Conservation (phyloP, 768 basidiomycete genomes). For the Paxillus involutus region DNA sequence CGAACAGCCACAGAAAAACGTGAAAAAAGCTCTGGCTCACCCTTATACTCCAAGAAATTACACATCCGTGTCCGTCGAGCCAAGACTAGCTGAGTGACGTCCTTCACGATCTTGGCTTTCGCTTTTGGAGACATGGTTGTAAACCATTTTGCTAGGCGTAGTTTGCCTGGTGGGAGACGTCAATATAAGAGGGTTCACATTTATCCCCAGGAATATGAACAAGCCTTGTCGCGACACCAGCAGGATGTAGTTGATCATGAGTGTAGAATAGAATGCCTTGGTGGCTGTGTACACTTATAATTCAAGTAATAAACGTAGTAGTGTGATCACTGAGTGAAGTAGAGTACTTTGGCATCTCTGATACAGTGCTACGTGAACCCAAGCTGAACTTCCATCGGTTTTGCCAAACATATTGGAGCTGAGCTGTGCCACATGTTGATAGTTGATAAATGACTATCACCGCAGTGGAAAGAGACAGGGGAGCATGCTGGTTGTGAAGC, state of each 20-base stretch:
- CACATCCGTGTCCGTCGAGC: conserved; percentile 89
- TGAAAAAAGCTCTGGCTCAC: conserved; percentile 38
- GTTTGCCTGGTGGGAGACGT: conserved; percentile 61
- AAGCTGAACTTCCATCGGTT: too few relatives aligned
- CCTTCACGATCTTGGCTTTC: conserved; percentile 91
- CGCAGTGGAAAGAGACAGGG: too few relatives aligned
- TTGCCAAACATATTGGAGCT: not conserved
- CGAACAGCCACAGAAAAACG: not conserved
- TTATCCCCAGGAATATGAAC: conserved; percentile 20
- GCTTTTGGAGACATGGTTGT: conserved; percentile 75
- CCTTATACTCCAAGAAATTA: conserved; percentile 97
- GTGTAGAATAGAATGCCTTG: not conserved
- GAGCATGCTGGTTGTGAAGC: not conserved
- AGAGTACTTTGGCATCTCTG: not conserved
- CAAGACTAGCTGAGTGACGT: conserved; percentile 90
- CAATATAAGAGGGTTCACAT: conserved; percentile 10
- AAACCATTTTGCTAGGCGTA: conserved; percentile 97
- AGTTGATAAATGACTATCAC: too few relatives aligned
- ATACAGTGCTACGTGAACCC: not conserved
- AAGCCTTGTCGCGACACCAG: conserved; percentile 90
- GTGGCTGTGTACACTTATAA: conserved; percentile 24
- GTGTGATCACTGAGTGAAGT: not conserved
- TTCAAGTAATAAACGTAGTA: too few relatives aligned
- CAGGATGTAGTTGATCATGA: conserved; percentile 90
- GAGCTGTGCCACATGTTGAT: too few relatives aligned